phyloP scores from a whole-genome alignment of 257 asterid species.

The Galeopsis tetrahit region DNA sequence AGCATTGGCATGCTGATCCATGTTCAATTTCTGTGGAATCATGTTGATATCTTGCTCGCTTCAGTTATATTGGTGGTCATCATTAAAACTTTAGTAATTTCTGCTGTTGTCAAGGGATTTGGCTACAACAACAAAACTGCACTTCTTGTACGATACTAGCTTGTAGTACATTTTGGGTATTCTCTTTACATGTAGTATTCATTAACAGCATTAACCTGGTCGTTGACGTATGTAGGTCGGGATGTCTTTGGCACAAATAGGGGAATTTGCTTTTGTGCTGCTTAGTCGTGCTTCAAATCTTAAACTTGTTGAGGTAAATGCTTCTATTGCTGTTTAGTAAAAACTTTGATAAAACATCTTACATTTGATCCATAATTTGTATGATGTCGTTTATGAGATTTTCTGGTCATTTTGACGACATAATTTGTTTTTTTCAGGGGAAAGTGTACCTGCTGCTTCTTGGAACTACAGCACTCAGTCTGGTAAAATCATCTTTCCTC shows the following conservation, averaged over 20 bases:
- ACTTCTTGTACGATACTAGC: conserved; percentile 66
- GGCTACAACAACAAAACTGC: conserved; percentile 97
- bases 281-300: conserved; percentile 99
- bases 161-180: background rate
- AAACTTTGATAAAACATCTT: conserved; percentile 24
- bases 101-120: conserved; percentile 91
- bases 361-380: conserved; percentile 1
- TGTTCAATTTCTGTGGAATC: conserved; percentile 97
- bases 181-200: conserved; percentile 27
- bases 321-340: conserved; percentile 19
- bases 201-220: conserved; percentile 29
- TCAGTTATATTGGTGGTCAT: conserved; percentile 91
- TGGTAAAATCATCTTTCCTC: conserved; percentile 33
- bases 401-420: conserved; percentile 17
- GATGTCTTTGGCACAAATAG: conserved; percentile 98
- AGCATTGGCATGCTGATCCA: conserved; percentile 99
- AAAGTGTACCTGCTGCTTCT: conserved; percentile 92
- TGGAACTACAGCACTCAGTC: conserved; percentile 97
- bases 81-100: conserved; percentile 79
- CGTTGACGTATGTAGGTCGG: conserved; percentile 67
- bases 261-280: conserved; percentile 96
- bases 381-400: background rate
- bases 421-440: conserved; percentile 53
- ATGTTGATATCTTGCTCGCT: conserved; percentile 96
- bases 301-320: conserved; percentile 95